Evolutionary conservation across 345 rosid genomes (phyloP).

Genomic region (Bretschneidera sinensis): DNA sequence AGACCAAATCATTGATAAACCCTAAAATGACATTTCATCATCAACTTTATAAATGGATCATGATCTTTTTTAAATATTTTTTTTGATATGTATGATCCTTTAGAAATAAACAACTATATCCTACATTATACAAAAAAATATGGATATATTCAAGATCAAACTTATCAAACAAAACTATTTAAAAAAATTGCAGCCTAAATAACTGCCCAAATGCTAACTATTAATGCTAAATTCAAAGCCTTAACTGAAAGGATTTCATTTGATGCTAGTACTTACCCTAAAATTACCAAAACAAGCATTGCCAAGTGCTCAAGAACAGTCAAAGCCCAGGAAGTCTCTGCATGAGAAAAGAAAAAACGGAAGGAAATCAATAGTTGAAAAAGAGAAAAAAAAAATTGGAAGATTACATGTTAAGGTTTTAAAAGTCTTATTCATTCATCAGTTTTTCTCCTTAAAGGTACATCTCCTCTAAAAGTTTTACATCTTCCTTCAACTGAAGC

Average conservation of each 20-base stretch:
- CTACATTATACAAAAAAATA: not conserved
- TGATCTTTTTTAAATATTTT: not conserved
- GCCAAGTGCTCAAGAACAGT: constrained; percentile 95
- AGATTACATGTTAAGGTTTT: not conserved
- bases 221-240: not conserved
- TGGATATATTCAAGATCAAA: not conserved
- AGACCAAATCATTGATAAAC: too few species aligned
- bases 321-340: constrained; percentile 95
- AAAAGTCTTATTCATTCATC: constrained; percentile 9
- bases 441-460: constrained; percentile 99
- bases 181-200: too few species aligned
- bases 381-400: not conserved
- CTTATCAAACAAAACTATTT: too few species aligned
- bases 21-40: too few species aligned
- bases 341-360: constrained; percentile 40
- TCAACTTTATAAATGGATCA: not conserved
- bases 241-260: too few species aligned
- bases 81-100: too few species aligned
- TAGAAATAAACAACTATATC: not conserved
- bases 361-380: constrained; percentile 5
- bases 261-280: constrained; percentile 60
- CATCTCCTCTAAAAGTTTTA: constrained; percentile 91
- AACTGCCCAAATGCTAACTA: not conserved
- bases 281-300: constrained; percentile 70
- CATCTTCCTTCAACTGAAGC: constrained; percentile 95